Evolutionary conservation across 2,329 filamentous ascomycete species (phyloP), one percentile per base, ranked within the genome.

Genomic region (Simplicillium sp.): DNA sequence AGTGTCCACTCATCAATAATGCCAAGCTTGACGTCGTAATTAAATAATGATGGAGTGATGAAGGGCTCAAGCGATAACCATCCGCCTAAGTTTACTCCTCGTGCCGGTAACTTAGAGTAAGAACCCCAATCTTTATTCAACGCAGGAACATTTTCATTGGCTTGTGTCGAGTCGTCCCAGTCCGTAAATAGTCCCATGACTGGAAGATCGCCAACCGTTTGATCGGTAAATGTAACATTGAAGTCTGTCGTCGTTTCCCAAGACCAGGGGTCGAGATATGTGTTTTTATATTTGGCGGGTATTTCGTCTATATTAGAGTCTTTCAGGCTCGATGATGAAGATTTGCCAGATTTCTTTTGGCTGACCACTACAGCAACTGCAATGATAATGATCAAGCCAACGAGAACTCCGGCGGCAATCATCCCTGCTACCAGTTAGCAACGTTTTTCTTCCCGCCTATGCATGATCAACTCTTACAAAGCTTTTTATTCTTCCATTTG

Each of bases 51-150:
- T 0, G 92, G 92, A 4, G 87, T 90, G 57, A 98, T 97, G 59
- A 94, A 96, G 0, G 92, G 92, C 55, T 98, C 92, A 11, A 98
- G 66, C 3, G 84, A 85, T 2, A 98, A 75, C 92, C 92, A 98
- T 11, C 92, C 92, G 38, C 92, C 92, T 1, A 97, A 59, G 53
- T 95, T 97, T 29, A 97, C 87, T 1, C 92, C 92, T 7, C 90
- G 79, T 17, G 94, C 87, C 2, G 89, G 88, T 41, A 72, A 80
- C 16, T 76, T 78, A 2, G 80, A 76, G 52, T 97, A 98, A 2
- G 82, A 67, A 7, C 79, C 79, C 75, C 90, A 96, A 1, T 70
- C 54, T 45, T 89, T 71, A 49, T 87, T 75, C 7, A 98, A 69
- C 1, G 87, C 69, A 1, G 88, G 85, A 0, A 94, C 87, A 28